phyloP scores from a whole-genome alignment of 2,329 filamentous ascomycete species.

The Ascochyta viciae-villosae region DNA sequence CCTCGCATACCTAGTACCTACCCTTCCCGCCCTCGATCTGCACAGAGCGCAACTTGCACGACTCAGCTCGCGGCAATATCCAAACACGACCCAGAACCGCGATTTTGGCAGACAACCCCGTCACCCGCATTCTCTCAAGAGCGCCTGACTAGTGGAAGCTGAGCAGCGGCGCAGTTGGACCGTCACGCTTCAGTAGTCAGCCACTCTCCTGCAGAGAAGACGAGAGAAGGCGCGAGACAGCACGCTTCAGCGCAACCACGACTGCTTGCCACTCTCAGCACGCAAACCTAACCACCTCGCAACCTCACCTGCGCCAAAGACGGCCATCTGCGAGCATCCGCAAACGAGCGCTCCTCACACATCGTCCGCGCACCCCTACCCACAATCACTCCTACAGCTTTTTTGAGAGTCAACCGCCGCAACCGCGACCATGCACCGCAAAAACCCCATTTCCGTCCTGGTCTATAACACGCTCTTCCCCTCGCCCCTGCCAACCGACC shows the following conservation, averaged over 20 bases:
- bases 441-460: slow-evolving; percentile 71
- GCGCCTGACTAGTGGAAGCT: slow-evolving; percentile 23
- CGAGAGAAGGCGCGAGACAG: slow-evolving; percentile 20
- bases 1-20: background rate
- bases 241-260: slow-evolving; percentile 20
- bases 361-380: background rate
- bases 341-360: background rate
- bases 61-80: background rate
- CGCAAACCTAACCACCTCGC: background rate
- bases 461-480: slow-evolving; percentile 79
- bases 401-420: slow-evolving; percentile 4
- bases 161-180: slow-evolving; percentile 25
- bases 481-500: slow-evolving; percentile 70
- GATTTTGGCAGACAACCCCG: slow-evolving; percentile 16
- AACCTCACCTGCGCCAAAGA: slow-evolving; percentile 2
- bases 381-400: background rate
- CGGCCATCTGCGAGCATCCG: slow-evolving; percentile 5
- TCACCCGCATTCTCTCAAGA: slow-evolving; percentile 22
- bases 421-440: slow-evolving; percentile 69
- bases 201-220: slow-evolving; percentile 17
- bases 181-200: slow-evolving; percentile 32
- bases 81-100: background rate
- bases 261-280: slow-evolving; percentile 5
- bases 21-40: background rate
- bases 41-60: slow-evolving; percentile 1